These are phyloP conservation scores for Recurvomyces mirabilis DNA, from an alignment of 495 filamentous ascomycete species.

Conservation along the genomic window DNA sequence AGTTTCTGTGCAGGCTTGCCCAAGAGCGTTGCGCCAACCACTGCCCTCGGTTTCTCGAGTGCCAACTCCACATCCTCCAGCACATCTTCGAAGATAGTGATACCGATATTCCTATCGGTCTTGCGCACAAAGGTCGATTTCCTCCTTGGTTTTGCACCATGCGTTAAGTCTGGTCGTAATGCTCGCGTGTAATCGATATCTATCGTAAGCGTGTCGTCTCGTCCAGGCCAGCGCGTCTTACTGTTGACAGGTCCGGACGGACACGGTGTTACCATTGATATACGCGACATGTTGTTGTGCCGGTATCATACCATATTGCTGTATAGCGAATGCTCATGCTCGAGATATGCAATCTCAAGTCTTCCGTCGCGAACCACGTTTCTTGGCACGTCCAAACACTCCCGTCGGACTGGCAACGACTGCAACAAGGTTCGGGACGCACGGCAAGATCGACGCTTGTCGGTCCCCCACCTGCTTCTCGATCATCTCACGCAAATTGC, in stretches of 20 bases:
- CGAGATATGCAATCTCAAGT: too few species aligned
- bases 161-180: conserved; percentile 1
- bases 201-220: conserved; percentile 15
- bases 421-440: too few species aligned
- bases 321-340: too few species aligned
- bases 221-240: too few species aligned
- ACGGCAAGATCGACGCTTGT: too few species aligned
- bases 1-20: conserved; percentile 18
- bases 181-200: conserved; percentile 21
- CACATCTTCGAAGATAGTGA: conserved; percentile 20
- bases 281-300: conserved; percentile 9
- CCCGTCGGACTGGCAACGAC: too few species aligned
- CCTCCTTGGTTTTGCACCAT: conserved; percentile 13
- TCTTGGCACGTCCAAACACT: too few species aligned
- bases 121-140: not conserved
- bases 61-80: conserved; percentile 11
- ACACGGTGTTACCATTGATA: conserved; percentile 17
- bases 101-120: not conserved
- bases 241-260: too few species aligned
- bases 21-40: conserved; percentile 5
- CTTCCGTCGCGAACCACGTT: too few species aligned
- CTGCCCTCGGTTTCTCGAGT: not conserved
- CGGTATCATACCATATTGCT: not conserved
- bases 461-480: too few species aligned
- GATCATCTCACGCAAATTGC: too few species aligned